Percentiles rank a stretch among this genome's conserved stretches.
These are phyloP conservation scores for Cyberlindnera sargentensis DNA, from an alignment of 805 yeast species.

Conservation along the genomic window DNA sequence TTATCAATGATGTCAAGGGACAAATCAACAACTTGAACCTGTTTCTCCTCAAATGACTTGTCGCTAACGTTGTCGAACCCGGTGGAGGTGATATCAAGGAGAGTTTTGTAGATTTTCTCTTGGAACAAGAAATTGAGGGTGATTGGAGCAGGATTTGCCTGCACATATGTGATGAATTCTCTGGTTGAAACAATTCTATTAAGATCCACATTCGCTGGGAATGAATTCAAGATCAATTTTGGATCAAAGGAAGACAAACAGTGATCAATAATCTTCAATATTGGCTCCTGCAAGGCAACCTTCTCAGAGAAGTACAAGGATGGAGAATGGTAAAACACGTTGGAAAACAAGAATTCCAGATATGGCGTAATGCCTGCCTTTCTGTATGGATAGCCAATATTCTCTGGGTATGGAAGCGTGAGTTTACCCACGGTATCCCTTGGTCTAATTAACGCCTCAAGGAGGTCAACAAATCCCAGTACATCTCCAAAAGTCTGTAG, in stretches of 20 bases:
- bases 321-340: constrained; percentile 52
- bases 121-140: constrained; percentile 56
- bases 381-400: constrained; percentile 56
- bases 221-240: constrained; percentile 42
- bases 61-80: constrained; percentile 55
- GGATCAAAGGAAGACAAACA: constrained; percentile 47
- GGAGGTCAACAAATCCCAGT: constrained; percentile 52
- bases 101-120: constrained; percentile 44
- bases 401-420: constrained; percentile 48
- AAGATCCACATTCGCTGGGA: constrained; percentile 43
- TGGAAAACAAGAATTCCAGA: constrained; percentile 60
- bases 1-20: constrained; percentile 39
- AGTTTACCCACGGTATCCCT: constrained; percentile 31
- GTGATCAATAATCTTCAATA: constrained; percentile 44
- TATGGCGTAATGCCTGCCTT: constrained; percentile 74
- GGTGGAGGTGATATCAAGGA: constrained; percentile 49
- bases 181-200: constrained; percentile 39
- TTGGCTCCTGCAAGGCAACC: constrained; percentile 42
- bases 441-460: constrained; percentile 30
- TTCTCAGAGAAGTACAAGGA: constrained; percentile 30
- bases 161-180: constrained; percentile 44
- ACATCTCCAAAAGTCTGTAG: constrained; percentile 50
- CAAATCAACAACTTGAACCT: constrained; percentile 31
- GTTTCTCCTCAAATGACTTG: constrained; percentile 26
- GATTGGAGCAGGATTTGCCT: constrained; percentile 65